Evolutionary conservation across 2,329 filamentous ascomycete genomes (phyloP), one percentile per base, ranked within the genome.

Genomic region (Penicillium sp.): DNA sequence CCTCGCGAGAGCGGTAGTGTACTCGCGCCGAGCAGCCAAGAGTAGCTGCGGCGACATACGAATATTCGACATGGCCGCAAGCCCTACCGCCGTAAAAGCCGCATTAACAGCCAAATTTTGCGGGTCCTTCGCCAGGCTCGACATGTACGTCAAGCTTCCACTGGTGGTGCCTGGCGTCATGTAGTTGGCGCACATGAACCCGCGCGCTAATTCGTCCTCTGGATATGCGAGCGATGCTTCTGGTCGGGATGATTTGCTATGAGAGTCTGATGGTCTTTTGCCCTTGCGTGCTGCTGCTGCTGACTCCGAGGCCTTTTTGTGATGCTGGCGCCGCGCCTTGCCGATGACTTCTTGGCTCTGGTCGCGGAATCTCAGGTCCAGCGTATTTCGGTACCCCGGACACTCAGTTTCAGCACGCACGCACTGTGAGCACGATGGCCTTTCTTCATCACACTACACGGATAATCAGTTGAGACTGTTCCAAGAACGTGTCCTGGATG

Each of bases 301-400:
- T 26, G 26, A 26, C 3, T 26, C 26, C 26, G 5, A 26, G 26
- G 26, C 26, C 26, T 6, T 48, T 35, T 7, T 50, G 29, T 30
- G n/a, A 11, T 26, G 29, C 15, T 21, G 30, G 23, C 29, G 44
- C 26, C 49, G 45, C 15, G 44, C 55, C n/a, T 58, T 58, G n/a
- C 55, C 44, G 21, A 58, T 58, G 8, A 58, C 55, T 26, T 58
- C 55, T 7, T 35, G 23, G 45, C 55, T 58, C 9, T 58, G 55
- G 9, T 58, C 55, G 21, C 55, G 55, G 30, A 58, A 58, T 7
- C 5, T 31, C n/a, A 35, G 35, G 17, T 48, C 55, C 15, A 49
- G 15, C 11, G 30, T 19, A n/a, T 31, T n/a, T n/a, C 55, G 55
- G 41, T 58, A 58, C 21, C 55, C 55, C 7, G 55, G 55, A 13